Conservation (phyloP, 2,329 filamentous ascomycete species). For the Xylariaceae sp. region DNA sequence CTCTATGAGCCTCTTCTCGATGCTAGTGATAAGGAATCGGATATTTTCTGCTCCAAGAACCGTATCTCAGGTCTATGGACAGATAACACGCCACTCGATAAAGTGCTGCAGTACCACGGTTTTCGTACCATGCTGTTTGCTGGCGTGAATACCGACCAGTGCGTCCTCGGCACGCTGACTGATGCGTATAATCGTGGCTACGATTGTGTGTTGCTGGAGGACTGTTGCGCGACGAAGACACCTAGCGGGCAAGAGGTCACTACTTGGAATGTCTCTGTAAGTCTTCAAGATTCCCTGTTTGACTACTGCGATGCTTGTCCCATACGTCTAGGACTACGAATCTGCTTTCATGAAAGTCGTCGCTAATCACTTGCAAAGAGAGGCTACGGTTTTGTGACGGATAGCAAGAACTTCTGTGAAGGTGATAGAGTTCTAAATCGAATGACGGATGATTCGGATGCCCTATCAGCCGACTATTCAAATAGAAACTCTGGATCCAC, state of each 20-base stretch:
- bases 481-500: too few relatives aligned
- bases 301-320: neutral
- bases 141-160: slow-evolving; percentile 68
- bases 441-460: too few relatives aligned
- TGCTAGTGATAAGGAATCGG: slow-evolving; percentile 46
- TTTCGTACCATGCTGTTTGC: slow-evolving; percentile 59
- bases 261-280: slow-evolving; percentile 46
- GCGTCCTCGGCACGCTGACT: slow-evolving; percentile 61
- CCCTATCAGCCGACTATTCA: too few relatives aligned
- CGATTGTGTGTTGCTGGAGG: slow-evolving; percentile 62
- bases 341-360: neutral
- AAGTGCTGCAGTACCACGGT: slow-evolving; percentile 17
- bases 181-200: slow-evolving; percentile 63
- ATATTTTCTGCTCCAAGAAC: slow-evolving; percentile 63
- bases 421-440: too few relatives aligned
- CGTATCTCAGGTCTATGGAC: slow-evolving; percentile 65
- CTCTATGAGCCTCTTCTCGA: slow-evolving; percentile 55
- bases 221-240: slow-evolving; percentile 59
- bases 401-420: slow-evolving; percentile 29
- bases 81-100: slow-evolving; percentile 46
- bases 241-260: slow-evolving; percentile 45
- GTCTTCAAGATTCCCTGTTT: slow-evolving; percentile 30
- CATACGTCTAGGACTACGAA: neutral
- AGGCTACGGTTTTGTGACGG: slow-evolving; percentile 32
- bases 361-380: slow-evolving; percentile 20